A percentile compares a stretch with the other conserved stretches of the same genome.
These are phyloP conservation scores for Moesziomyces antarcticus DNA, from an alignment of 1,284 basidiomycete genomes.

Conservation along the genomic window DNA sequence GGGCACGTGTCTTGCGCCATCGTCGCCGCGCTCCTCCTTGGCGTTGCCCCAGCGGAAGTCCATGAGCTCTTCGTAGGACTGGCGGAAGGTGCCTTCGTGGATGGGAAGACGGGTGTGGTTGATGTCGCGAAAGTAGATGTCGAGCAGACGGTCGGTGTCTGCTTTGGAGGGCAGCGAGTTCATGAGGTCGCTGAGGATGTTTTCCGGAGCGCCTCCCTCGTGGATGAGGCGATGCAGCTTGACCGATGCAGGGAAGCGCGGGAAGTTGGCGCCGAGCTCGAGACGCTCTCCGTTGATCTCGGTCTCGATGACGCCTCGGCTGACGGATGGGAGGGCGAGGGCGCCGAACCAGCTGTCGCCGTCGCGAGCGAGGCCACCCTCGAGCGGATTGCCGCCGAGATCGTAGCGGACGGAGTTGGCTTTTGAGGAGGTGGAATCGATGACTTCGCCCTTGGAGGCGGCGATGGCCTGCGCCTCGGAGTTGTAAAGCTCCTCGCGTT, in stretches of 20 bases:
- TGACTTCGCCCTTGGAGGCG: conserved; percentile 45
- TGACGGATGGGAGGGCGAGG: conserved; percentile 61
- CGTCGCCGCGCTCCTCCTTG: conserved; percentile 65
- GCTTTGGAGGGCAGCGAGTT: conserved; percentile 52
- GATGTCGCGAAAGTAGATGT: conserved; percentile 71
- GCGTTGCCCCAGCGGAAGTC: conserved; percentile 67
- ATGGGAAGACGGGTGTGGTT: conserved; percentile 95
- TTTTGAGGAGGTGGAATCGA: conserved; percentile 36
- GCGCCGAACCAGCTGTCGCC: conserved; percentile 64
- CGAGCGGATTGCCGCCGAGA: conserved; percentile 53
- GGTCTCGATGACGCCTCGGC: conserved; percentile 58
- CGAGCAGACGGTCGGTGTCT: conserved; percentile 55
- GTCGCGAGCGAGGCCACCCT: conserved; percentile 59
- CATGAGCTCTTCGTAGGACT: conserved; percentile 82
- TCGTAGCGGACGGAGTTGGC: conserved; percentile 35
- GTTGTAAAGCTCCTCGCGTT: conserved; percentile 59
- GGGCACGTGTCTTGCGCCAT: conserved; percentile 79
- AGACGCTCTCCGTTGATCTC: conserved; percentile 63
- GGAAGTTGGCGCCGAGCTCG: conserved; percentile 61
- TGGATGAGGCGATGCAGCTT: conserved; percentile 60
- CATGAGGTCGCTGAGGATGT: conserved; percentile 60
- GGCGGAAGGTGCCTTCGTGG: conserved; percentile 84
- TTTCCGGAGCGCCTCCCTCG: conserved; percentile 62
- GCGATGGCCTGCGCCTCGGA: conserved; percentile 50
- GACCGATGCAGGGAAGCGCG: conserved; percentile 59